These are phyloP conservation scores for Cystofilobasidium bisporidii DNA, from an alignment of 768 basidiomycete genomes.

Conservation along the genomic window DNA sequence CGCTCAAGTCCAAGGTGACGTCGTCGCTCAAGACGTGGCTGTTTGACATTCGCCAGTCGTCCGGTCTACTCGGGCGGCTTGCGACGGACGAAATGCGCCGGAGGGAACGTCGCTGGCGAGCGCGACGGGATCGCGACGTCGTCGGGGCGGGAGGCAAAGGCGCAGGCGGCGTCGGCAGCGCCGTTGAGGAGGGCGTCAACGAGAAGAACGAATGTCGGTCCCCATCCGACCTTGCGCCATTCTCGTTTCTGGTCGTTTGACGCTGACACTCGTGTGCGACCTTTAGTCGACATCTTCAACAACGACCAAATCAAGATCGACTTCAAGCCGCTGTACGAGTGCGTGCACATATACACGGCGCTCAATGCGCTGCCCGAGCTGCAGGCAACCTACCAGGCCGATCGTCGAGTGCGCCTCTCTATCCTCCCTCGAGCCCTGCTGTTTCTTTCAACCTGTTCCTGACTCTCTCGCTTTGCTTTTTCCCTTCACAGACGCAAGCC, in stretches of 20 bases:
- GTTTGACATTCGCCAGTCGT: slow-evolving; percentile 82
- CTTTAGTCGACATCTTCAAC: slow-evolving; percentile 89
- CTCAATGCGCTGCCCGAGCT: slow-evolving; percentile 84
- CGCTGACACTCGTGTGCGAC: no score
- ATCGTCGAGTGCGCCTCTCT: slow-evolving; percentile 49
- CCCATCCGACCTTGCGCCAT: not conserved
- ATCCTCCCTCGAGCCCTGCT: no score
- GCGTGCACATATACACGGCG: slow-evolving; percentile 90
- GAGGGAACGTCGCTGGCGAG: slow-evolving; percentile 49
- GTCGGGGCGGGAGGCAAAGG: not conserved
- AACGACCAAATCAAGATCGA: slow-evolving; percentile 81
- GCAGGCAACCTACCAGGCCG: slow-evolving; percentile 88
- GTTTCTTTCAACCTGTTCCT: no score
- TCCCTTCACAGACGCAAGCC: slow-evolving; percentile 69
- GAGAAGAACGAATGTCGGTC: slow-evolving; percentile 88
- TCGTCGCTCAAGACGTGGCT: slow-evolving; percentile 96
- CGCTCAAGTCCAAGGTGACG: slow-evolving; percentile 79
- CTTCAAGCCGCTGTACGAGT: slow-evolving; percentile 90
- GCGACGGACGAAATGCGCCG: slow-evolving; percentile 84
- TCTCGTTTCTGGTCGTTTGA: not conserved
- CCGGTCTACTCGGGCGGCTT: slow-evolving; percentile 70
- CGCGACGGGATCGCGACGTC: not conserved
- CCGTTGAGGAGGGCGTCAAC: slow-evolving; percentile 57
- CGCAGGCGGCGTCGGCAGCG: slow-evolving; percentile 50
- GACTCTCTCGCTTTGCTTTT: not conserved